Evolutionary conservation across 805 yeast species (phyloP), one percentile per base, ranked within the genome.

Genomic region (Barnettozyma sp.): DNA sequence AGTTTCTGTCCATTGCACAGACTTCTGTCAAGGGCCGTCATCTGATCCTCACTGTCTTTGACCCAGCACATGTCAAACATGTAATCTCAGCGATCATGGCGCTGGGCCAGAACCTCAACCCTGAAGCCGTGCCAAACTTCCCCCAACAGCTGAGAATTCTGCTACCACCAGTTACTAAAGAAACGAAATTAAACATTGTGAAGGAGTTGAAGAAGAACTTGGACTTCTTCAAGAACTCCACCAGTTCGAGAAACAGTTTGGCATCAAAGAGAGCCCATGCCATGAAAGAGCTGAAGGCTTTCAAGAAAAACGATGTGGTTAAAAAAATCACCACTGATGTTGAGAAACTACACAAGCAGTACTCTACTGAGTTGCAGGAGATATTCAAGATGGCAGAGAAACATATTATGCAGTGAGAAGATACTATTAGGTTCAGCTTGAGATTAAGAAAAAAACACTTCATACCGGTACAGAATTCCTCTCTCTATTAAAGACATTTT

Each of bases 21-120:
- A 79, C 90, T 3, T 62, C 81, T 1, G 46, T 75, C 35, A 80
- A 80, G 46, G 92, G 90, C 6, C 65, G 69, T 19, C 70, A 83
- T 48, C 68, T 75, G 46, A 65, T 85, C 35, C 73, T 90, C n/a
- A 86, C 95, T 0, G 88, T 87, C 2, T 90, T 81, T 57, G 96
- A 90, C 51, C 94, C 95, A 6, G 69, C 68, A 34, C 71, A 83
- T 45, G 69, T 76, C 26, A 81, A 84, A 48, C 68, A 72, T 41
- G 72, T 90, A 20, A 70, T 82, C 20, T 77, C 86, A 35, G 69
- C 88, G 0, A 76, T 90, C 14, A 56, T 85, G 41, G 80, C 73
- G 2, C 67, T 88, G 0, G 72, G 73, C 8, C 60, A 84, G 54
- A 82, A 83, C 50, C 59, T 90, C 66, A 85, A 79, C 41, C 95